A percentile compares a stretch with the other conserved stretches of the same genome.
Conservation (phyloP, 257 asterid species). For the Echites panduratus region DNA sequence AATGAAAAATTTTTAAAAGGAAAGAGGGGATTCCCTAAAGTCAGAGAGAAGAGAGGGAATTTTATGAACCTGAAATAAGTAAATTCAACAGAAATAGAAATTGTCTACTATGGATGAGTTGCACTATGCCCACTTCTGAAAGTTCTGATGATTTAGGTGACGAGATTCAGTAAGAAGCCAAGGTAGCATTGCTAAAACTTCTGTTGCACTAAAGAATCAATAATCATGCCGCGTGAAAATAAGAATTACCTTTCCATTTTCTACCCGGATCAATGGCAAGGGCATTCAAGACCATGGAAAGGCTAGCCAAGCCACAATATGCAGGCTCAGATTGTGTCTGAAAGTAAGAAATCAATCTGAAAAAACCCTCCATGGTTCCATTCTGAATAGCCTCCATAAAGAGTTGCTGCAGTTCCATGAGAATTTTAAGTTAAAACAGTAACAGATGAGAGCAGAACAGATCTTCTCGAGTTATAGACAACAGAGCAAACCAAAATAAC, state of each 20-base stretch:
- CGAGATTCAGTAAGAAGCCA: background rate
- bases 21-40: too few species aligned
- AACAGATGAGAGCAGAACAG: background rate
- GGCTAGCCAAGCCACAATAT: slow-evolving; percentile 97
- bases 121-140: too few species aligned
- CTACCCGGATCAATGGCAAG: slow-evolving; percentile 96
- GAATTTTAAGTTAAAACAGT: slow-evolving; percentile 14
- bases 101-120: background rate
- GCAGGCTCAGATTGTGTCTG: slow-evolving; percentile 99
- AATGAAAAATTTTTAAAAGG: too few species aligned
- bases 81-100: background rate
- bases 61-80: too few species aligned
- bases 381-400: slow-evolving; percentile 80
- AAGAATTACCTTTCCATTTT: slow-evolving; percentile 83
- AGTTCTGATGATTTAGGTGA: background rate
- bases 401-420: slow-evolving; percentile 59
- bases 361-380: slow-evolving; percentile 96
- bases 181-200: background rate
- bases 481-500: background rate
- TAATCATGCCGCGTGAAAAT: background rate
- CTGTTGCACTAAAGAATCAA: background rate
- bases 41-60: too few species aligned
- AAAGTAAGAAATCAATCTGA: slow-evolving; percentile 86
- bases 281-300: slow-evolving; percentile 95
- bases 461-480: too few species aligned